A percentile compares a stretch with the other conserved stretches of the same genome.
phyloP scores from a whole-genome alignment of 2,329 filamentous ascomycete species.

The Lachnellula occidentalis region DNA sequence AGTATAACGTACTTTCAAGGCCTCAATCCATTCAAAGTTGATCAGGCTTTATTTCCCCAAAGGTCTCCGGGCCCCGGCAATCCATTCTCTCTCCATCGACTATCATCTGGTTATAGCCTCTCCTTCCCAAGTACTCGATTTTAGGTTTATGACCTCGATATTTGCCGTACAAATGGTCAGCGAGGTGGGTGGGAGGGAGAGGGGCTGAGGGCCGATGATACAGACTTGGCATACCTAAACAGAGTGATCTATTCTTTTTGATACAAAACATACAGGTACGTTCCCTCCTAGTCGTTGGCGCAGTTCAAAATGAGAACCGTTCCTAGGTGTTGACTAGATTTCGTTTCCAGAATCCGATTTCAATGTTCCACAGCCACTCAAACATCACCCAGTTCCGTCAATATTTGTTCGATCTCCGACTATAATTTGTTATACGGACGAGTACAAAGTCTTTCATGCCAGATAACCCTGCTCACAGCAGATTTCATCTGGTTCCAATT shows the following conservation, averaged over 20 bases:
- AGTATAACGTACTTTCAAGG: too few species aligned
- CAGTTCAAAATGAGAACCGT: neutral
- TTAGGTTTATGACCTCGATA: neutral
- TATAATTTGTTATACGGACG: slow-evolving; percentile 4
- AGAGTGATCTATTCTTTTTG: neutral
- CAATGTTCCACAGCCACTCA: neutral
- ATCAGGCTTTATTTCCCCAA: neutral
- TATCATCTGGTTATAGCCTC: neutral
- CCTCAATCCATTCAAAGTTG: too few species aligned
- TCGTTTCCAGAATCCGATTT: neutral
- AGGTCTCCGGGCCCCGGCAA: neutral
- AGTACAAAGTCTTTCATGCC: slow-evolving; percentile 11
- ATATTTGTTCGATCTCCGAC: slow-evolving; percentile 6
- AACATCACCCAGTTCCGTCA: neutral
- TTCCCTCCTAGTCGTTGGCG: neutral
- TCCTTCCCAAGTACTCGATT: neutral
- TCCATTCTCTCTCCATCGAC: neutral
- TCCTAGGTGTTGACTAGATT: neutral
- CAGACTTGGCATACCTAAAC: neutral
- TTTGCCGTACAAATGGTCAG: neutral
- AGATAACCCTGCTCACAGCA: slow-evolving; percentile 2
- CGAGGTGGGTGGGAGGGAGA: neutral
- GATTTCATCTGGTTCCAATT: slow-evolving; percentile 9
- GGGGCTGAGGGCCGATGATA: neutral
- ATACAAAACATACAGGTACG: neutral